Conservation (phyloP, 2,329 filamentous ascomycete genomes). For the Colletotrichum orbiculare region DNA sequence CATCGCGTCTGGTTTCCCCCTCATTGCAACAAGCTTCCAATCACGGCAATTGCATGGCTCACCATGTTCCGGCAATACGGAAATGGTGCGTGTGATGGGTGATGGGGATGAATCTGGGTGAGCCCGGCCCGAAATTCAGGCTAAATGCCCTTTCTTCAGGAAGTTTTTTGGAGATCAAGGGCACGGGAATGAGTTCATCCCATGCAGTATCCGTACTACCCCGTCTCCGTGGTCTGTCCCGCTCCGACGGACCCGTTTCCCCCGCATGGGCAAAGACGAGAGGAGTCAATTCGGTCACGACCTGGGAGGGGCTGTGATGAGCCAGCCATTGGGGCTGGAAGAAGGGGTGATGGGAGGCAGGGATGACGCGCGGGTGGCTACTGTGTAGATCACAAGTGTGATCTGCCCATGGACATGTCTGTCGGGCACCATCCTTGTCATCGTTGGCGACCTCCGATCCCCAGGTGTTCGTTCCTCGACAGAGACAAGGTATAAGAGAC, state of each 20-base stretch:
- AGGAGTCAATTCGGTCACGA: constrained; percentile 13
- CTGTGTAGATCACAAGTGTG: too few species aligned
- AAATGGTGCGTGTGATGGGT: constrained; percentile 6
- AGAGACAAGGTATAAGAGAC: too few species aligned
- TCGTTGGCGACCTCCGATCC: too few species aligned
- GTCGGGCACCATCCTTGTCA: too few species aligned
- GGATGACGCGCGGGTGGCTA: too few species aligned
- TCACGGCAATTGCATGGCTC: constrained; percentile 1
- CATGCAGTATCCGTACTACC: constrained; percentile 22
- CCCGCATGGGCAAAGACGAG: constrained; percentile 20
- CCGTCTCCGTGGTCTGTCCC: constrained; percentile 20
- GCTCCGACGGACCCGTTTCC: constrained; percentile 4
- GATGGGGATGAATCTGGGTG: constrained; percentile 1
- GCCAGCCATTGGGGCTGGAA: constrained; percentile 12
- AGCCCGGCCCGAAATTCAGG: constrained; percentile 28
- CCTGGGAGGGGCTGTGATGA: background rate
- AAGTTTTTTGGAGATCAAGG: constrained; percentile 6
- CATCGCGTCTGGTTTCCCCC: constrained; percentile 21
- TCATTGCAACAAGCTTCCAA: constrained; percentile 13
- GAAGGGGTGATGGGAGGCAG: constrained; percentile 6
- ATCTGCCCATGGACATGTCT: too few species aligned
- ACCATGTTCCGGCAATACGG: constrained; percentile 26
- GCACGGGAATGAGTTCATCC: constrained; percentile 28
- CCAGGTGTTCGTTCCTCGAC: too few species aligned
- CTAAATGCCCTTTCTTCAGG: constrained; percentile 27